Evolutionary conservation across 257 asterid species (phyloP), one percentile per base, ranked within the genome.

Genomic region (Cruciata laevipes): DNA sequence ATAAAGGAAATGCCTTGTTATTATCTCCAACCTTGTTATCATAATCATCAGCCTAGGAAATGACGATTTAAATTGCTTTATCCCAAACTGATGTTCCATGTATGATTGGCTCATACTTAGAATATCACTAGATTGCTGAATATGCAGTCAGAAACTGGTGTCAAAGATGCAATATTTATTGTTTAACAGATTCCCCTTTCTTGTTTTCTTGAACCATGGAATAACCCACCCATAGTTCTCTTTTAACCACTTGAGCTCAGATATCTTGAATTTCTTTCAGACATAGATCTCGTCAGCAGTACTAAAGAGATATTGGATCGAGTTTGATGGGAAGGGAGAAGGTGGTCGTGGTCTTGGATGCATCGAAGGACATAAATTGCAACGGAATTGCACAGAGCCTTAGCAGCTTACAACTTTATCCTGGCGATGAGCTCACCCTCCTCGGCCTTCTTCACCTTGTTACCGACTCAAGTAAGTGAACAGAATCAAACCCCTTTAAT

Each of bases 351-450:
- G 73, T 83, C 4, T 81, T 72, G 71, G 81, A 77, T 73, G 72
- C 81, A 47, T 61, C 80, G 21, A 81, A 74, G 38, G 86, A 84
- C 63, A 25, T 55, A 42, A 69, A 70, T 42, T 81, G 87, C 87
- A 67, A 6, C 47, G 81, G 70, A 59, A 74, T 81, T 64, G 69
- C 67, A 71, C 77, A 80, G 73, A 5, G 73, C 71, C 27, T 75
- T 3, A 35, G 60, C 63, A 71, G 40, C 3, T 76, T 83, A 66
- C 63, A 69, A 27, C 59, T 84, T 0, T 73, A 73, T 63, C 78
- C 76, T 7, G 89, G 87, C 30, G 95, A 87, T 49, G 84, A 87
- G 42, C 71, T 87, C 55, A 70, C 69, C 6, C 30, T 84, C 13
- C 79, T 84, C 10, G 86, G 79, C 32, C 67, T 87, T 47, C 71